Conservation (phyloP, 1,284 basidiomycete genomes). For the Ustilago crameri region DNA sequence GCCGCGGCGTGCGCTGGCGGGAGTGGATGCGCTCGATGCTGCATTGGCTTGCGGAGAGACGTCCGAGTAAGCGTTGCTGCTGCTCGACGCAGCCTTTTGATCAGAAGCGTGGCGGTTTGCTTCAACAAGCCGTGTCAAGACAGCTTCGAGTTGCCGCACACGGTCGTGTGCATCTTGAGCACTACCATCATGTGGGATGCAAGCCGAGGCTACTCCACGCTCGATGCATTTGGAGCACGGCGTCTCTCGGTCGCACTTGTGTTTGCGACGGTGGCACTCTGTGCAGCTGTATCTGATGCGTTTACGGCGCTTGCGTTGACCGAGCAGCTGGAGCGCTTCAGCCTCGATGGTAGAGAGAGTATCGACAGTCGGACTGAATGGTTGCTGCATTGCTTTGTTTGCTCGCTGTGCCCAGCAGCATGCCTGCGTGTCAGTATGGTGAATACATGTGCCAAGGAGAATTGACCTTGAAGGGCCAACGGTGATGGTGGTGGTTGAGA, state of each 20-base stretch:
- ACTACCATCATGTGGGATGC: conserved; percentile 20
- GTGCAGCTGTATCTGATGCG: conserved; percentile 37
- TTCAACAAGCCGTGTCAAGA: conserved; percentile 10
- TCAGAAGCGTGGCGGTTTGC: not conserved
- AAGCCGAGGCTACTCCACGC: conserved; percentile 20
- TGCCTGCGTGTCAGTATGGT: too few relatives aligned
- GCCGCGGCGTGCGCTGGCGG: not conserved
- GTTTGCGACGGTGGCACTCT: conserved; percentile 41
- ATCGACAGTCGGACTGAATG: too few relatives aligned
- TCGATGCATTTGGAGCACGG: conserved; percentile 34
- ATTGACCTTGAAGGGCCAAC: too few relatives aligned
- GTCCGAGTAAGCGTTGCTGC: too few relatives aligned
- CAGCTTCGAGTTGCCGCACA: conserved; percentile 16
- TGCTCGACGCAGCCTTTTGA: too few relatives aligned
- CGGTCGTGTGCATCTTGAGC: conserved; percentile 17
- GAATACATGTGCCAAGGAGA: too few relatives aligned
- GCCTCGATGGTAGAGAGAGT: not conserved
- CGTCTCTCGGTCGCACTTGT: conserved; percentile 39
- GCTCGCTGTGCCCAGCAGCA: not conserved
- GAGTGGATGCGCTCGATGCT: not conserved
- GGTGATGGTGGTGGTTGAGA: too few relatives aligned
- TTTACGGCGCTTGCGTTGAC: conserved; percentile 19
- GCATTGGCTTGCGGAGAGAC: not conserved
- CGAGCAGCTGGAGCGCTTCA: conserved; percentile 23
- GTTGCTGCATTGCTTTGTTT: not conserved